Conservation (phyloP, 2,329 filamentous ascomycete genomes). For the Coccinonectria pachysandricola region DNA sequence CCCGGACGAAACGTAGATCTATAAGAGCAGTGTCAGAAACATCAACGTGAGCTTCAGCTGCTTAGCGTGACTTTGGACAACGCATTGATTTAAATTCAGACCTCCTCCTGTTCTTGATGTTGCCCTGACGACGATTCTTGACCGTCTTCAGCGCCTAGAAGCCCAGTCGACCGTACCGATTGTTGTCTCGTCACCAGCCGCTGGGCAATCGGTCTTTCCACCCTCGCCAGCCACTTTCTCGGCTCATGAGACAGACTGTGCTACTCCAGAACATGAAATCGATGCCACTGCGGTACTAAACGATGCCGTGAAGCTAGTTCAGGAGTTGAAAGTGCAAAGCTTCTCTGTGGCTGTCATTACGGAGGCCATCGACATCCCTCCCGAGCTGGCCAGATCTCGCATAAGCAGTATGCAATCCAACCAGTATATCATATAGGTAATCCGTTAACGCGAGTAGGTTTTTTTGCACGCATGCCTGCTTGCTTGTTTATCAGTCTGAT, state of each 20-base stretch:
- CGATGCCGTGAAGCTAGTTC: constrained; percentile 20
- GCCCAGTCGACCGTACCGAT: constrained; percentile 9
- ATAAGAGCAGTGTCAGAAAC: constrained; percentile 8
- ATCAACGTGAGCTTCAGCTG: constrained; percentile 13
- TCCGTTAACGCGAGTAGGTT: constrained; percentile 8
- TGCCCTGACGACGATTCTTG: constrained; percentile 19
- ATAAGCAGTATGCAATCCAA: constrained; percentile 17
- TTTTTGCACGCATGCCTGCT: constrained; percentile 19
- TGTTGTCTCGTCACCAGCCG: constrained; percentile 1
- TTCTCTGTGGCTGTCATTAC: constrained; percentile 14
- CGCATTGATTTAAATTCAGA: neutral
- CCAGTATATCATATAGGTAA: too few relatives aligned
- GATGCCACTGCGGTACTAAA: constrained; percentile 19
- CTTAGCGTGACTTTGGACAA: too few relatives aligned
- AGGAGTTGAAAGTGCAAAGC: constrained; percentile 14
- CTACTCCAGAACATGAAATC: constrained; percentile 4
- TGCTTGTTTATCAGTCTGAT: constrained; percentile 21
- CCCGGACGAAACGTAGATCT: constrained; percentile 17
- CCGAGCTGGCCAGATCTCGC: constrained; percentile 19
- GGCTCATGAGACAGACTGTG: neutral
- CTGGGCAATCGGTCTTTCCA: constrained; percentile 2
- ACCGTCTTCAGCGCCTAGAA: constrained; percentile 21
- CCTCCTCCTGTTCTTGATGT: constrained; percentile 6
- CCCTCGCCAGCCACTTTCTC: neutral
- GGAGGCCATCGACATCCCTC: constrained; percentile 15